Evolutionary conservation across 1,139 yeast species (phyloP).

Genomic region (Geotrichum citri-aurantii): DNA sequence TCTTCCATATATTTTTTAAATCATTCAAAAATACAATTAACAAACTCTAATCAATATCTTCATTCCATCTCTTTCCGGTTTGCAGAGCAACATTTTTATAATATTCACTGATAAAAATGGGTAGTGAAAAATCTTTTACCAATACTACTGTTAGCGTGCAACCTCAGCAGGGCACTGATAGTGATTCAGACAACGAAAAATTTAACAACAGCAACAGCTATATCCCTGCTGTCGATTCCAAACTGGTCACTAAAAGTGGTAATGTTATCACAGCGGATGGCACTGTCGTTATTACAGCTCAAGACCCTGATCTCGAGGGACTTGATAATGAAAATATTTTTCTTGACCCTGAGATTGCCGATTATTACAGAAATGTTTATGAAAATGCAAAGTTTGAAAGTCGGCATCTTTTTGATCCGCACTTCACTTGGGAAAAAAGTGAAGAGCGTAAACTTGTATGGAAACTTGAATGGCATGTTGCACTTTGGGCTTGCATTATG

Average conservation of each 20-base stretch:
- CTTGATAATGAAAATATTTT: slow-evolving; percentile 20
- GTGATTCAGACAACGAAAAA: neutral
- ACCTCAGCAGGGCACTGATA: neutral
- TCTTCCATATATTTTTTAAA: no score
- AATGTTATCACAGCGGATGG: slow-evolving; percentile 24
- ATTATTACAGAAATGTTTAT: slow-evolving; percentile 40
- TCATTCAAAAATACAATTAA: neutral
- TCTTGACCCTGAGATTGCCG: slow-evolving; percentile 41
- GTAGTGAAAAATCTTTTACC: neutral
- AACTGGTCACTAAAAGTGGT: slow-evolving; percentile 21
- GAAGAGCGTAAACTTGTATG: slow-evolving; percentile 43
- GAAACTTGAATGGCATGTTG: slow-evolving; percentile 42
- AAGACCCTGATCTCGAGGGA: neutral
- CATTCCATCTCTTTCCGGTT: neutral
- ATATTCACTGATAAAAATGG: neutral
- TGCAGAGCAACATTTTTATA: neutral
- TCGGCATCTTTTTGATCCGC: slow-evolving; percentile 43
- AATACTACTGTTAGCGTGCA: neutral
- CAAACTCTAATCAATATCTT: neutral
- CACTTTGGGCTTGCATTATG: slow-evolving; percentile 45
- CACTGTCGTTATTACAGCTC: slow-evolving; percentile 15
- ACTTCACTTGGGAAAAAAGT: slow-evolving; percentile 42
- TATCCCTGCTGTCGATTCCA: slow-evolving; percentile 1
- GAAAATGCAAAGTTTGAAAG: slow-evolving; percentile 45
- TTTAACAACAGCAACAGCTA: neutral